Evolutionary conservation across 2,329 filamentous ascomycete species (phyloP), one percentile per base, ranked within the genome.

Genomic region (Trichophyton schoenleinii): DNA sequence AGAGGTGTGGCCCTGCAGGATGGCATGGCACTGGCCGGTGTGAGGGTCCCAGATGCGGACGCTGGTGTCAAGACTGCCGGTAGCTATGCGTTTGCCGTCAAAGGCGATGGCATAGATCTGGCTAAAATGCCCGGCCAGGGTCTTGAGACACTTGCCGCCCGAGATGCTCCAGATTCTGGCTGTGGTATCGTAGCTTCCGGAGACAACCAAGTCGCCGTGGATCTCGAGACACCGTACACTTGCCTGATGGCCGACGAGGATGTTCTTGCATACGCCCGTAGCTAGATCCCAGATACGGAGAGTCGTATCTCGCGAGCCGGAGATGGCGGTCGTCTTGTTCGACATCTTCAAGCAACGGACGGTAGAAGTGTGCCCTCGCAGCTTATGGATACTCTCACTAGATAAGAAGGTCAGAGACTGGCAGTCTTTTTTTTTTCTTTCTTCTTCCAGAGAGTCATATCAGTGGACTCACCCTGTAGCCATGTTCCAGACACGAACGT

Each of bases 81-180:
- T 99, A 41, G 95, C 92, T 62, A 99, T 91, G 65, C 91, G 84
- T 67, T 87, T 86, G 44, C 94, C 94, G 71, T 99, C 94, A 74
- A 97, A 99, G 0, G 94, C 94, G 71, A 99, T 95, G 20, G 94
- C 94, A 72, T 99, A 99, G 62, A 99, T 99, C 72, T 99, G 94
- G 71, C 92, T 97, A 75, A 96, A 99, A 74, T 99, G 94, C 0
- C 94, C 94, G 52, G 87, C 86, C 44, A 99, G 80, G 0, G 91
- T 96, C 67, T 92, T 87, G 60, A 97, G 78, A 73, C 94, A 99
- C 64, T 90, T 86, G 34, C 94, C 94, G 75, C 96, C 89, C 1
- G 90, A 95, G 59, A 99, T 97, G 73, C 89, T 96, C 94, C 94
- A 99, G 62, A 99, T 92, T 68, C 91, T 87, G 22, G 94, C 94